Conservation (phyloP, 768 basidiomycete species). For the Leccinum subtestaceum region DNA sequence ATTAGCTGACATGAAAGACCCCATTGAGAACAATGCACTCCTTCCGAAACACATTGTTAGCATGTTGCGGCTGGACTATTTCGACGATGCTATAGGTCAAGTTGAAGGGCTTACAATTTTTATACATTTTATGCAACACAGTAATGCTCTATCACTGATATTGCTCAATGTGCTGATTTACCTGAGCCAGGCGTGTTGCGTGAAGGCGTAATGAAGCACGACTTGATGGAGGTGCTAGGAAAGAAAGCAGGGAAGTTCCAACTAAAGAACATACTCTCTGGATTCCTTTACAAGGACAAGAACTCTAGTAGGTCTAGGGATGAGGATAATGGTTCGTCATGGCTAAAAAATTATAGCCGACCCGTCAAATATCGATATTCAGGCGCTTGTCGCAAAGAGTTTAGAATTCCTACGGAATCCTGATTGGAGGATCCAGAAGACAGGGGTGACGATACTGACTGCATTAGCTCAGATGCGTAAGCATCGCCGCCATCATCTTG, state of each 20-base stretch:
- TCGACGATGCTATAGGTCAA: constrained; percentile 23
- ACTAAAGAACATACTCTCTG: constrained; percentile 18
- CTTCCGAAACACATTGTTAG: constrained; percentile 12
- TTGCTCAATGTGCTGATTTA: background rate
- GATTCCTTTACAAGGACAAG: constrained; percentile 22
- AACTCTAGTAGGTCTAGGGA: constrained; percentile 14
- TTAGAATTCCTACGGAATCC: background rate
- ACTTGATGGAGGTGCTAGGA: constrained; percentile 19
- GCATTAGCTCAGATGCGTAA: constrained; percentile 21
- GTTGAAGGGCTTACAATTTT: constrained; percentile 27
- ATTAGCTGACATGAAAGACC: constrained; percentile 14
- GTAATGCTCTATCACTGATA: constrained; percentile 7
- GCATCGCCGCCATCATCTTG: background rate
- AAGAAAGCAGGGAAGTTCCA: constrained; percentile 13
- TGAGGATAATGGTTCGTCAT: background rate
- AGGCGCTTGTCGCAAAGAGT: constrained; percentile 12
- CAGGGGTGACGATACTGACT: constrained; percentile 22
- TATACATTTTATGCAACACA: constrained; percentile 16
- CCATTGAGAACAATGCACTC: constrained; percentile 1
- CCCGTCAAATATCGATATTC: background rate
- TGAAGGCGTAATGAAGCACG: constrained; percentile 9
- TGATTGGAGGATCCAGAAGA: constrained; percentile 24
- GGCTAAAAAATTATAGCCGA: background rate
- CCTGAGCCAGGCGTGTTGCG: constrained; percentile 11
- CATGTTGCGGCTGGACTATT: constrained; percentile 24